phyloP scores from a whole-genome alignment of 164 flowering plant species.

The Vitis riparia region DNA sequence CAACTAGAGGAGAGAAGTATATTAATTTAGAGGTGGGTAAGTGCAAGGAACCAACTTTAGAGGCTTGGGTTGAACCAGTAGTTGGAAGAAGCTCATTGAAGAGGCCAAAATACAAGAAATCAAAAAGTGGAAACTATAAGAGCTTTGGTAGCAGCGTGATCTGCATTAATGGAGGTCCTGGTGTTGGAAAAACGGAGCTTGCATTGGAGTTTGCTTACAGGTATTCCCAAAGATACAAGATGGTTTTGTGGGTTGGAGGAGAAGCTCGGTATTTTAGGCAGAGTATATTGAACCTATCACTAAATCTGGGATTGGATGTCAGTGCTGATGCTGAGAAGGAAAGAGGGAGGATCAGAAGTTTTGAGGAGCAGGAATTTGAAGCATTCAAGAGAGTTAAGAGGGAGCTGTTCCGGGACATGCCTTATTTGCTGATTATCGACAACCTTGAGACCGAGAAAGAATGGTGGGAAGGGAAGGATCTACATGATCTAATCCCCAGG shows the following conservation, averaged over 20 bases:
- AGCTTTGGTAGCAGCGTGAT: slow-evolving; percentile 45
- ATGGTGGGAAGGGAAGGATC: slow-evolving; percentile 91
- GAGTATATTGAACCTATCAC: slow-evolving; percentile 67
- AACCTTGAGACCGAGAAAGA: slow-evolving; percentile 83
- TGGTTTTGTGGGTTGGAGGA: slow-evolving; percentile 92
- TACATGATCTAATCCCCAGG: slow-evolving; percentile 75
- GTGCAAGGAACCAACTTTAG: slow-evolving; percentile 64
- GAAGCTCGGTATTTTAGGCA: slow-evolving; percentile 83
- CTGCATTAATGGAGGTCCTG: slow-evolving; percentile 70
- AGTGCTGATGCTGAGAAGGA: slow-evolving; percentile 86
- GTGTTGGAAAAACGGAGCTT: slow-evolving; percentile 86
- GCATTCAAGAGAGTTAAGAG: slow-evolving; percentile 86
- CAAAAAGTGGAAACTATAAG: slow-evolving; percentile 56
- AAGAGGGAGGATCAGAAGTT: slow-evolving; percentile 76
- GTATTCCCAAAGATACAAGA: slow-evolving; percentile 71
- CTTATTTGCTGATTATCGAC: slow-evolving; percentile 78
- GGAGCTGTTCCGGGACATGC: slow-evolving; percentile 81
- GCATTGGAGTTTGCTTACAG: slow-evolving; percentile 83
- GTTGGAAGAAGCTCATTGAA: slow-evolving; percentile 55
- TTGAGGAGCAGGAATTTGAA: slow-evolving; percentile 86
- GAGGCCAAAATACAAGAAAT: slow-evolving; percentile 63
- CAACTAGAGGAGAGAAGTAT: slow-evolving; percentile 41
- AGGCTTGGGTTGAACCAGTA: slow-evolving; percentile 73
- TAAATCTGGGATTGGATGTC: slow-evolving; percentile 71
- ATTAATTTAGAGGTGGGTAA: slow-evolving; percentile 66